Percentiles rank a stretch among this genome's conserved stretches.
phyloP scores from a whole-genome alignment of 768 basidiomycete species.

The Tylopilus felleus region DNA sequence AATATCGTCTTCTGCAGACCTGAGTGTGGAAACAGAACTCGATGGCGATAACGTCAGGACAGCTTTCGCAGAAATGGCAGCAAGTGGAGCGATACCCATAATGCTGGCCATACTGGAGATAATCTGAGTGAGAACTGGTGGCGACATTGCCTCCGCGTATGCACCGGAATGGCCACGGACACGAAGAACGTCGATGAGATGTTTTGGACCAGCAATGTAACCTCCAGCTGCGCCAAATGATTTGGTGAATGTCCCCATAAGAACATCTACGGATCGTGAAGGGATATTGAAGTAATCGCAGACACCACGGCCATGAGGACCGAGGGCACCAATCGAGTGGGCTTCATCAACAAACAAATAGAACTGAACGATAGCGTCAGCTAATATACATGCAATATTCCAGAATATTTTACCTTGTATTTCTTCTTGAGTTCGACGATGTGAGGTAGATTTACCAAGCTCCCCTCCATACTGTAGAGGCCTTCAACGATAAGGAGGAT shows the following conservation, averaged over 20 bases:
- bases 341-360: slow-evolving; percentile 96
- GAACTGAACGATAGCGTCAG: slow-evolving; percentile 54
- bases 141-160: slow-evolving; percentile 90
- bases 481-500: slow-evolving; percentile 94
- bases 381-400: neutral
- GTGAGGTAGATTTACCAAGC: slow-evolving; percentile 76
- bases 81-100: slow-evolving; percentile 68
- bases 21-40: slow-evolving; percentile 26
- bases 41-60: slow-evolving; percentile 30
- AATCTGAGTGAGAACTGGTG: slow-evolving; percentile 88
- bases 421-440: slow-evolving; percentile 85
- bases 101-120: slow-evolving; percentile 93
- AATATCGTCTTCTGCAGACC: slow-evolving; percentile 39
- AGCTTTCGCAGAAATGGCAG: slow-evolving; percentile 30
- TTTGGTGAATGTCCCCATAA: slow-evolving; percentile 99
- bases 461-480: slow-evolving; percentile 98
- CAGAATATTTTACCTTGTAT: slow-evolving; percentile 72
- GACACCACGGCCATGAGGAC: slow-evolving; percentile 92
- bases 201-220: slow-evolving; percentile 84
- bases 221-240: slow-evolving; percentile 94
- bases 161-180: slow-evolving; percentile 74
- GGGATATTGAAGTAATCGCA: slow-evolving; percentile 89
- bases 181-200: slow-evolving; percentile 78
- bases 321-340: slow-evolving; percentile 94
- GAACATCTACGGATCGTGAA: slow-evolving; percentile 79